Conservation (phyloP, 2,329 filamentous ascomycete genomes). For the Fusarium kyushuense region DNA sequence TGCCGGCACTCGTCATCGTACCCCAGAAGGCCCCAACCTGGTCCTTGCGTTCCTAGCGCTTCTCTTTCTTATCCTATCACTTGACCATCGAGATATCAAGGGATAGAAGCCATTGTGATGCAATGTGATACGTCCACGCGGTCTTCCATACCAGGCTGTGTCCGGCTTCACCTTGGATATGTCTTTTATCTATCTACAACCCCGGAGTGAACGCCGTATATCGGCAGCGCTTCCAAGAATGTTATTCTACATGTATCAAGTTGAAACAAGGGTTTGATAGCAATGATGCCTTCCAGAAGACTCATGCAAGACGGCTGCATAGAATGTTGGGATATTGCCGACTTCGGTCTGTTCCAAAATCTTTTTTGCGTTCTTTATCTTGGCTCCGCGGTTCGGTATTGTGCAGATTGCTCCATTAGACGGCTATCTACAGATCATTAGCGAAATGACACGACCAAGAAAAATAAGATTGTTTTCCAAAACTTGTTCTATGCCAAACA, state of each 20-base stretch:
- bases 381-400: background rate
- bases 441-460: background rate
- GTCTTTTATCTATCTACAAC: constrained; percentile 23
- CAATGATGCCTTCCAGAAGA: constrained; percentile 19
- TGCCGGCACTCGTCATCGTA: constrained; percentile 33
- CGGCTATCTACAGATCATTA: constrained; percentile 5
- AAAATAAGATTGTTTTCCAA: background rate
- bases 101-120: constrained; percentile 19
- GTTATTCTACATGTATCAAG: background rate
- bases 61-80: constrained; percentile 33
- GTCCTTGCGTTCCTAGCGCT: constrained; percentile 23
- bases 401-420: background rate
- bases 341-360: constrained; percentile 5
- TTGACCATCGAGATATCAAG: constrained; percentile 34
- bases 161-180: background rate
- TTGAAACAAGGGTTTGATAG: background rate
- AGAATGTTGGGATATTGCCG: constrained; percentile 3
- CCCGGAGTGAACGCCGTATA: constrained; percentile 24
- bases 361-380: constrained; percentile 2
- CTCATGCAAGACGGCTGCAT: constrained; percentile 10
- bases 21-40: constrained; percentile 34
- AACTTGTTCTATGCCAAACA: constrained; percentile 4
- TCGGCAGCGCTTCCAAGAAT: constrained; percentile 5
- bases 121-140: constrained; percentile 18
- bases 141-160: background rate